A percentile compares a stretch with the other conserved stretches of the same genome.
These are phyloP conservation scores for Pythium utonaiense DNA, from an alignment of 352 stramenopile species.

Conservation along the genomic window DNA sequence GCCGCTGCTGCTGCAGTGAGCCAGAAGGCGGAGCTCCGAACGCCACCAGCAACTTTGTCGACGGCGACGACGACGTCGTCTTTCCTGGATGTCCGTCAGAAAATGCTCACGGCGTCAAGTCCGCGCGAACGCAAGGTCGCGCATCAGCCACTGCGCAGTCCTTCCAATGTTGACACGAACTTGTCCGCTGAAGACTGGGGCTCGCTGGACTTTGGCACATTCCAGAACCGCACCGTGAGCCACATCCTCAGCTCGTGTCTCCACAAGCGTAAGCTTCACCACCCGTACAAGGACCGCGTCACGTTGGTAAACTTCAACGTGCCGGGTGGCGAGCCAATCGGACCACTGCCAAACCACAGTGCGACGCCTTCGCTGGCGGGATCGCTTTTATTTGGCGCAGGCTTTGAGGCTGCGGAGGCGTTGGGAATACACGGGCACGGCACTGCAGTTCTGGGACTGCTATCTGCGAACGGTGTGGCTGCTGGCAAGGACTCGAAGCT, in stretches of 20 bases:
- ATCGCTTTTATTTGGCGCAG: constrained; percentile 16
- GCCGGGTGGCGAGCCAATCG: constrained; percentile 29
- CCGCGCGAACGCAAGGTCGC: constrained; percentile 43
- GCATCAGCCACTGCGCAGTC: constrained; percentile 27
- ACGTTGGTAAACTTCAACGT: constrained; percentile 84
- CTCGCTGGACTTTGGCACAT: constrained; percentile 73
- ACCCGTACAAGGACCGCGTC: constrained; percentile 84
- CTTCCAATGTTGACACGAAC: constrained; percentile 63
- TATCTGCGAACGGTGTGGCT: background rate
- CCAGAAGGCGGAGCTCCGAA: constrained; percentile 21
- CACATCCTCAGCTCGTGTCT: constrained; percentile 81
- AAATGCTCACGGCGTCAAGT: constrained; percentile 45
- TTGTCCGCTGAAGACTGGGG: constrained; percentile 66
- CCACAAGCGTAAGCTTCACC: constrained; percentile 78
- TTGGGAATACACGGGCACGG: constrained; percentile 5
- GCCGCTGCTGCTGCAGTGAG: constrained; percentile 21
- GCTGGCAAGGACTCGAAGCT: constrained; percentile 11
- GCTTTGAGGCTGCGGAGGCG: constrained; percentile 8
- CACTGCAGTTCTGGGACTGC: background rate
- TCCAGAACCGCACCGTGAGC: constrained; percentile 81
- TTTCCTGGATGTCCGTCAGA: constrained; percentile 13
- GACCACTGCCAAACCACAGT: constrained; percentile 8
- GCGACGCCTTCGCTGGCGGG: background rate
- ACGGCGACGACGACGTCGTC: background rate
- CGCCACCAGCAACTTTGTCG: constrained; percentile 9